Evolutionary conservation across 2,329 filamentous ascomycete species (phyloP).

Genomic region (Fusarium sp.): DNA sequence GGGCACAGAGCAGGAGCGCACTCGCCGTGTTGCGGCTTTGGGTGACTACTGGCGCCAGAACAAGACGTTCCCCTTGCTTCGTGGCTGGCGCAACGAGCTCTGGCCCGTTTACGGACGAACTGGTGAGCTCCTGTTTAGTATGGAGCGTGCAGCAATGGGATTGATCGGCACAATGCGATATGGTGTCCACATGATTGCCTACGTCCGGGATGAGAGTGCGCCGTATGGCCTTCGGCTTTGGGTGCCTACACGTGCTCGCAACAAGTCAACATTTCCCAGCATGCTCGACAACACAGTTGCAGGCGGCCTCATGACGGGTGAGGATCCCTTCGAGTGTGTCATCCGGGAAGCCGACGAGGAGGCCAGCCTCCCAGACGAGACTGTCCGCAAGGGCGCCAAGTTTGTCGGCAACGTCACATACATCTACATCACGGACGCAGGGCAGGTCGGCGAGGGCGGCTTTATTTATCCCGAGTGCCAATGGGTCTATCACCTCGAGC

Average conservation of each 20-base stretch:
- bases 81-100: constrained; percentile 82
- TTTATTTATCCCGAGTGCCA: constrained; percentile 91
- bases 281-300: constrained; percentile 97
- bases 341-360: constrained; percentile 91
- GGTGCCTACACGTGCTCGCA: constrained; percentile 80
- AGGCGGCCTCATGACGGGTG: constrained; percentile 79
- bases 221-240: constrained; percentile 78
- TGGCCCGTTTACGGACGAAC: constrained; percentile 80
- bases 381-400: constrained; percentile 71
- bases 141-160: constrained; percentile 80
- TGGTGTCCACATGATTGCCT: constrained; percentile 85
- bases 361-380: constrained; percentile 77
- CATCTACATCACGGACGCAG: constrained; percentile 79
- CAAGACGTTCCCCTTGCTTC: constrained; percentile 78
- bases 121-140: constrained; percentile 73
- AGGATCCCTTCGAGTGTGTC: constrained; percentile 82
- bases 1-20: constrained; percentile 71
- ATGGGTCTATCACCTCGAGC: constrained; percentile 89
- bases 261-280: constrained; percentile 88
- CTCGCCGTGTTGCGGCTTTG: constrained; percentile 64
- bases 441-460: constrained; percentile 82
- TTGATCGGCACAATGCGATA: constrained; percentile 82
- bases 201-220: constrained; percentile 58
- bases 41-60: constrained; percentile 75
- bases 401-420: constrained; percentile 82